Percentiles rank a stretch among this genome's conserved stretches.
Evolutionary conservation across 2,329 filamentous ascomycete species (phyloP).

Genomic region (Tolypocladium tundrense): DNA sequence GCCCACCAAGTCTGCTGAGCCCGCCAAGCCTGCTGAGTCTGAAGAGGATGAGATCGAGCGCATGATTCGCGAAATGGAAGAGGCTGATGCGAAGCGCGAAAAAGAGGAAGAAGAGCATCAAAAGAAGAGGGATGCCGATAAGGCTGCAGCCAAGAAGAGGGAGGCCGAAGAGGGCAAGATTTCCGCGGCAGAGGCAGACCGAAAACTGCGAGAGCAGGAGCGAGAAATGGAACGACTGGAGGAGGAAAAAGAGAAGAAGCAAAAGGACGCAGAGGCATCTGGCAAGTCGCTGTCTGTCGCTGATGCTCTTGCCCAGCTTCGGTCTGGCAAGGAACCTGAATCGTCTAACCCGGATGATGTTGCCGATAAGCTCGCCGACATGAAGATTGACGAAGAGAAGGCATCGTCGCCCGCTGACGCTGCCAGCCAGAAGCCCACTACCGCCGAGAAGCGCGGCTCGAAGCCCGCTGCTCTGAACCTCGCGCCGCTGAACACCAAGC

Average conservation of each 20-base stretch:
- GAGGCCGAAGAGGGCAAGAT: slow-evolving; percentile 32
- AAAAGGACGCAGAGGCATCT: slow-evolving; percentile 38
- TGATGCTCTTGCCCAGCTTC: slow-evolving; percentile 36
- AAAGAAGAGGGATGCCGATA: slow-evolving; percentile 37
- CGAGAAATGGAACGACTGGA: slow-evolving; percentile 63
- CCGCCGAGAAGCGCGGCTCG: slow-evolving; percentile 49
- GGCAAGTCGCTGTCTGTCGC: slow-evolving; percentile 36
- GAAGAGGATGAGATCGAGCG: slow-evolving; percentile 49
- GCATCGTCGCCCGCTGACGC: slow-evolving; percentile 30
- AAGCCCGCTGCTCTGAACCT: slow-evolving; percentile 89
- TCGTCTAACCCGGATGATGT: slow-evolving; percentile 27
- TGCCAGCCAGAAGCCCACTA: slow-evolving; percentile 37
- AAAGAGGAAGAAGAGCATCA: slow-evolving; percentile 33
- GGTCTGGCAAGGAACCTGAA: slow-evolving; percentile 28
- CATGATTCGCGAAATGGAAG: slow-evolving; percentile 53
- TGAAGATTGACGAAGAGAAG: slow-evolving; percentile 36
- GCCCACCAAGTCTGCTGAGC: slow-evolving; percentile 21
- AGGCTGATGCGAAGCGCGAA: slow-evolving; percentile 40
- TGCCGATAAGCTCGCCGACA: slow-evolving; percentile 38
- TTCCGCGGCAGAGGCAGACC: slow-evolving; percentile 47
- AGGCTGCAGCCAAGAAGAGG: slow-evolving; percentile 37
- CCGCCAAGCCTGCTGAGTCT: slow-evolving; percentile 23
- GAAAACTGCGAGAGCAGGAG: slow-evolving; percentile 62
- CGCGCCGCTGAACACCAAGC: slow-evolving; percentile 68
- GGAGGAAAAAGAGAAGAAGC: slow-evolving; percentile 55